phyloP scores from a whole-genome alignment of 176 grass and related monocot species.

The Olyra latifolia region DNA sequence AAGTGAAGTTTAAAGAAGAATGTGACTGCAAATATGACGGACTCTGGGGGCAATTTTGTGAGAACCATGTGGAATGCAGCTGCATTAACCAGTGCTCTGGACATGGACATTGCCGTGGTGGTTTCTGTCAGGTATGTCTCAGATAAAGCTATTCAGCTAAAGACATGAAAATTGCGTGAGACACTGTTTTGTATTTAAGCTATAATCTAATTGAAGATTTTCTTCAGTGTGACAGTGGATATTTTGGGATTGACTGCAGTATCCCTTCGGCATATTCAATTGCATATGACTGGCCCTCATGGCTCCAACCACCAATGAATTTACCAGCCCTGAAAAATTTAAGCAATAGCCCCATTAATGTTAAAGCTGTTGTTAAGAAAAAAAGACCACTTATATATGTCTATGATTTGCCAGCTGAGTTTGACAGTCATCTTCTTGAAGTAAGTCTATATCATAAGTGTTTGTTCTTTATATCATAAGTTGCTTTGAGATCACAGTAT shows the following conservation, averaged over 20 bases:
- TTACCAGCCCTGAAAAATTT: slow-evolving; percentile 30
- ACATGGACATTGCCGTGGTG: slow-evolving; percentile 83
- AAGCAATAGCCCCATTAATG: slow-evolving; percentile 31
- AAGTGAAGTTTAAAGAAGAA: slow-evolving; percentile 78
- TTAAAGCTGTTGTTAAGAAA: slow-evolving; percentile 61
- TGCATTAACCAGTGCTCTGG: slow-evolving; percentile 93
- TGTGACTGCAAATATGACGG: slow-evolving; percentile 97
- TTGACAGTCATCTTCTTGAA: slow-evolving; percentile 92
- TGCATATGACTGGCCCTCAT: slow-evolving; percentile 62
- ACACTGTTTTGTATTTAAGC: slow-evolving; percentile 17
- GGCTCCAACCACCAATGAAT: slow-evolving; percentile 59
- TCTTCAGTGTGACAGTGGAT: slow-evolving; percentile 83
- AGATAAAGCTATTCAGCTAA: not conserved
- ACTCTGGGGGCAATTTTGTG: slow-evolving; percentile 75
- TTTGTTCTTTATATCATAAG: slow-evolving; percentile 7
- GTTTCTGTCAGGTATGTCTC: slow-evolving; percentile 82
- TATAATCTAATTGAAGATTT: slow-evolving; percentile 44
- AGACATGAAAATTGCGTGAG: not conserved
- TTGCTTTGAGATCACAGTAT: slow-evolving; percentile 26
- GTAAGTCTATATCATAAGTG: slow-evolving; percentile 48
- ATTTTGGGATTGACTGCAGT: slow-evolving; percentile 98
- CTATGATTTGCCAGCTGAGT: slow-evolving; percentile 90
- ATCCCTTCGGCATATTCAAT: slow-evolving; percentile 67
- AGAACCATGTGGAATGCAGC: slow-evolving; percentile 67
- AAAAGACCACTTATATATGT: slow-evolving; percentile 95